Evolutionary conservation across 2,329 filamentous ascomycete genomes (phyloP), one percentile per base, ranked within the genome.

Genomic region (Mariannaea sp.): DNA sequence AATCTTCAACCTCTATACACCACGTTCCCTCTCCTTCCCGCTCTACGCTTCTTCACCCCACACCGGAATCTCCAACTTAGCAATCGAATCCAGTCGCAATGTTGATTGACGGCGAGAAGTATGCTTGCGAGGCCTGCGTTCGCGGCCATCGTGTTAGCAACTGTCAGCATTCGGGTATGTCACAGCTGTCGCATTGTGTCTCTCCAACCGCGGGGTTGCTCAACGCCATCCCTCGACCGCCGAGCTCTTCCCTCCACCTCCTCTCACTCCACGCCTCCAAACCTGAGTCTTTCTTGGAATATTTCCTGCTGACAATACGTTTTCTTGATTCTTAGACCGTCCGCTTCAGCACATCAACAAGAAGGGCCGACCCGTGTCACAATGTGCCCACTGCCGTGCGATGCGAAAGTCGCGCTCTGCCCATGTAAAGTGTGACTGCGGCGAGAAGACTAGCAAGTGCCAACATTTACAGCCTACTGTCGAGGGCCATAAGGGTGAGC

Each of bases 141-240:
- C 89, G 94, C 76, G 94, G 94, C 71, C 94, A 99, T 80, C 90
- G 94, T 72, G 94, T 99, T 72, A 97, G 92, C 87, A 96, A 94
- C 73, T 99, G 94, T 81, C 91, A 93, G 74, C 94, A 99, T 76
- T 84, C 85, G 73, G 92, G 92, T 96, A 85, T 80, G 89, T 82
- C 22, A 59, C 65, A 48, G 45, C 56, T 58, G 44, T 49, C 48
- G 36, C 55, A 30, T 44, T 42, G 32, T 55, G 32, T 16, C 50
- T 39, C 43, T 45, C 53, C 35, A 16, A 27, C 52, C 27, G 30
- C 40, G 22, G 38, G 24, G 42, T 19, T 24, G n/a, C 13, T 32
- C 16, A 27, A 29, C 20, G 22, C 32, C 39, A 20, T 20, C 32
- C 27, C n/a, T 20, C 13, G 22, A 17, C n/a, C 19, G 12, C 8